These are phyloP conservation scores for Aspergillus proliferans DNA, from an alignment of 2,329 filamentous ascomycete species.

Conservation along the genomic window DNA sequence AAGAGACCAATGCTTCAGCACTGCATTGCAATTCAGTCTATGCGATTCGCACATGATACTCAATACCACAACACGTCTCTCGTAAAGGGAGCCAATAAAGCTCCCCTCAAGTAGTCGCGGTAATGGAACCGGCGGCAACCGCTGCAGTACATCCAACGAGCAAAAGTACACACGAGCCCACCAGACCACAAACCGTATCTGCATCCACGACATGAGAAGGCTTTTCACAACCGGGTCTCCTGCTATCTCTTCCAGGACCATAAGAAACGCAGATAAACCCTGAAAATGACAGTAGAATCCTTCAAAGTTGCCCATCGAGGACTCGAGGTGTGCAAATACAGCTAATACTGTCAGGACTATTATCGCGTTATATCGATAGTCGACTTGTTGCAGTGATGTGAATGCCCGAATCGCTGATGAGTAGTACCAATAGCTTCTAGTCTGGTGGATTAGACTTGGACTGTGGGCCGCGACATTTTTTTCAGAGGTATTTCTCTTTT, in stretches of 20 bases:
- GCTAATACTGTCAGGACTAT: conserved; percentile 9
- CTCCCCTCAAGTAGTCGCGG: conserved; percentile 2
- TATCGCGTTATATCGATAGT: conserved; percentile 3
- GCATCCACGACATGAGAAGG: conserved; percentile 18
- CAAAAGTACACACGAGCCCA: conserved; percentile 23
- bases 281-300: conserved; percentile 17
- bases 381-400: conserved; percentile 2
- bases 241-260: not conserved
- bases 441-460: conserved; percentile 15
- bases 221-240: conserved; percentile 1
- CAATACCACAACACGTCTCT: conserved; percentile 12
- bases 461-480: conserved; percentile 1
- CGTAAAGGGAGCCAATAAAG: conserved; percentile 3
- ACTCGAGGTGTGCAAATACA: conserved; percentile 17
- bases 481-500: conserved; percentile 4
- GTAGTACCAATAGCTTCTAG: conserved; percentile 19
- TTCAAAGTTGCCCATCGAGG: conserved; percentile 17
- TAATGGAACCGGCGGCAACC: conserved; percentile 8
- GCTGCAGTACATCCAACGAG: conserved; percentile 11
- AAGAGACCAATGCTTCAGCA: conserved; percentile 6
- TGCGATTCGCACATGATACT: conserved; percentile 21
- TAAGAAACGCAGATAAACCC: conserved; percentile 5
- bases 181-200: conserved; percentile 17
- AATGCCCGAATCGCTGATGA: conserved; percentile 16
- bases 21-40: conserved; percentile 9